phyloP scores from a whole-genome alignment of 2,329 filamentous ascomycete genomes.

The Paecilomyces formosus region DNA sequence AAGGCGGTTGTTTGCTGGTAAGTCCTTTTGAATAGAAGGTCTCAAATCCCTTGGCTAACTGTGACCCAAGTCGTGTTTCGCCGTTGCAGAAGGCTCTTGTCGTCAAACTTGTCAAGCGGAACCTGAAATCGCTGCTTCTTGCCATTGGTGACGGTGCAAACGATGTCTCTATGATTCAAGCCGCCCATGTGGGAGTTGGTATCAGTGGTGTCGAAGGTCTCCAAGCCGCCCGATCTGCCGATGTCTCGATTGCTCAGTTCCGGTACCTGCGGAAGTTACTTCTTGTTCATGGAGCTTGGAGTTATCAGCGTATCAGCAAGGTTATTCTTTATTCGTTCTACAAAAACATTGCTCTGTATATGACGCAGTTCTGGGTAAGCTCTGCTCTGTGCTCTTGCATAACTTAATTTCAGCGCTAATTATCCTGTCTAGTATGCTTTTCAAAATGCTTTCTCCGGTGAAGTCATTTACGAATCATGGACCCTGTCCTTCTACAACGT shows the following conservation, averaged over 20 bases:
- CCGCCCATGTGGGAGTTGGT: slow-evolving; percentile 93
- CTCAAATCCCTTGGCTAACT: slow-evolving; percentile 5
- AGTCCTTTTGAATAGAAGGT: slow-evolving; percentile 13
- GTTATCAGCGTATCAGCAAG: slow-evolving; percentile 93
- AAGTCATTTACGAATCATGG: slow-evolving; percentile 99
- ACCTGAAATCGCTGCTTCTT: slow-evolving; percentile 82
- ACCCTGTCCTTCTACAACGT: slow-evolving; percentile 99
- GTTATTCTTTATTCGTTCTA: slow-evolving; percentile 98
- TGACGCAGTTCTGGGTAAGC: slow-evolving; percentile 97
- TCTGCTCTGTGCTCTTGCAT: neutral
- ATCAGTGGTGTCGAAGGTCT: slow-evolving; percentile 97
- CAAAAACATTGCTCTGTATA: slow-evolving; percentile 97
- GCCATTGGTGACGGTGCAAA: slow-evolving; percentile 97
- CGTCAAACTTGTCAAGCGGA: slow-evolving; percentile 94
- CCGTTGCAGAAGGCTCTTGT: slow-evolving; percentile 95
- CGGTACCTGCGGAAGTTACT: slow-evolving; percentile 88
- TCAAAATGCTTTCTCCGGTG: slow-evolving; percentile 94
- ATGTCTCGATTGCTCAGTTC: slow-evolving; percentile 94
- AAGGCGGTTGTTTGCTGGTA: slow-evolving; percentile 94
- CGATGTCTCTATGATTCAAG: slow-evolving; percentile 99
- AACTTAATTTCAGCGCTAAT: slow-evolving; percentile 17
- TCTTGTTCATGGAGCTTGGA: slow-evolving; percentile 93
- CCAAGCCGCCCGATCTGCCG: slow-evolving; percentile 89
- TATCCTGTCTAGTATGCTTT: slow-evolving; percentile 67
- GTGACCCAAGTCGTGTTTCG: slow-evolving; percentile 67